Evolutionary conservation across 1,139 yeast species (phyloP).

Genomic region (Sugiyamaella xylanicola): DNA sequence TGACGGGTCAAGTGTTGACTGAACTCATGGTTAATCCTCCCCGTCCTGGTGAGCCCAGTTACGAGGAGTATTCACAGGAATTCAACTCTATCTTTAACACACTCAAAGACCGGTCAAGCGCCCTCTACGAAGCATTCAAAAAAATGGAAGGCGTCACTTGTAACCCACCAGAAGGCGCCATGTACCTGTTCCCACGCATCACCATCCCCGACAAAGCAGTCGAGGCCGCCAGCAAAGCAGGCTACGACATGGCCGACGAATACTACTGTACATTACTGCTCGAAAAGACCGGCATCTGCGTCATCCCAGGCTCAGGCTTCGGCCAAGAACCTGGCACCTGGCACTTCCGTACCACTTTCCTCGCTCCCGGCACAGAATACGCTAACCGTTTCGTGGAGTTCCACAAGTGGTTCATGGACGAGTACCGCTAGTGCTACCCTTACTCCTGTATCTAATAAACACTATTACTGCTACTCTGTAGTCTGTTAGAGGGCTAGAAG

Average conservation of each 20-base stretch:
- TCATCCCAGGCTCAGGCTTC: slow-evolving; percentile 96
- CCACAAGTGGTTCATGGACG: slow-evolving; percentile 68
- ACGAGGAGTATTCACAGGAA: slow-evolving; percentile 64
- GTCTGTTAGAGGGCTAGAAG: no score
- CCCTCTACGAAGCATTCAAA: slow-evolving; percentile 68
- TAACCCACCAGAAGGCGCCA: slow-evolving; percentile 92
- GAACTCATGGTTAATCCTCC: slow-evolving; percentile 97
- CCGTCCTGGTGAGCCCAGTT: slow-evolving; percentile 71
- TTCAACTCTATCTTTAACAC: slow-evolving; percentile 61
- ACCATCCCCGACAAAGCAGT: slow-evolving; percentile 64
- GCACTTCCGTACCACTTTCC: slow-evolving; percentile 93
- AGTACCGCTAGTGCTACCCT: slow-evolving; percentile 46
- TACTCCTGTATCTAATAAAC: neutral
- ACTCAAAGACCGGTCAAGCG: slow-evolving; percentile 62
- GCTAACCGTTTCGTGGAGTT: slow-evolving; percentile 72
- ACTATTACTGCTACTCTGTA: no score
- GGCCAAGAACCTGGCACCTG: slow-evolving; percentile 88
- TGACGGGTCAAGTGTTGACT: slow-evolving; percentile 88
- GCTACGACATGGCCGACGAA: slow-evolving; percentile 68
- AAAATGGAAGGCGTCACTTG: slow-evolving; percentile 80
- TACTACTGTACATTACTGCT: slow-evolving; percentile 81
- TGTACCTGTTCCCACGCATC: slow-evolving; percentile 90
- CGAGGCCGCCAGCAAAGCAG: slow-evolving; percentile 57
- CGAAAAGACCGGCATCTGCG: slow-evolving; percentile 92
- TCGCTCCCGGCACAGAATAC: slow-evolving; percentile 94